Conservation (phyloP, 2,329 filamentous ascomycete genomes). For the Colletotrichum sp. region DNA sequence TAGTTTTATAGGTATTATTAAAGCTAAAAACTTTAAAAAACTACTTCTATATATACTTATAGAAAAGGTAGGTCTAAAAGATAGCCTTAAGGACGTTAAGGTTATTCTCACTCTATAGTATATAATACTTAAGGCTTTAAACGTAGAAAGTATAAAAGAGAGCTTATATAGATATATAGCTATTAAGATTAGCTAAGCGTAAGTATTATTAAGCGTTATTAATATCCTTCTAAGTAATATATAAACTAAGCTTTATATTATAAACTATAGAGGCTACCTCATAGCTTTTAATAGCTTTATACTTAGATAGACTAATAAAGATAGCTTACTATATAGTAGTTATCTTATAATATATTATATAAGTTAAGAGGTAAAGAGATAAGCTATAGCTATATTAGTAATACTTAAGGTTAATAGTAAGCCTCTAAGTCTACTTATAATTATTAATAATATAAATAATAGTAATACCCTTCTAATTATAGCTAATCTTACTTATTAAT, state of each 20-base stretch:
- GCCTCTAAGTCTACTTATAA: not conserved
- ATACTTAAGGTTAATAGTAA: not conserved
- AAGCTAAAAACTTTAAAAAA: too few species aligned
- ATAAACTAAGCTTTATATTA: not conserved
- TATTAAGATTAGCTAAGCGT: not conserved
- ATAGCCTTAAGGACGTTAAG: not conserved
- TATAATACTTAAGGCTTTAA: not conserved
- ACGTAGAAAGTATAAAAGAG: not conserved
- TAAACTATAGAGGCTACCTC: not conserved
- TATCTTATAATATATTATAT: not conserved
- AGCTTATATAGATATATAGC: not conserved
- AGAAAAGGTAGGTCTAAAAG: not conserved
- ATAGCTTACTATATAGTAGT: not conserved
- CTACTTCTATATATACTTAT: too few species aligned
- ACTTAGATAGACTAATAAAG: not conserved
- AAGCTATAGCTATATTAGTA: not conserved
- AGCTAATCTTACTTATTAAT: not conserved
- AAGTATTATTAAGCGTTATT: not conserved
- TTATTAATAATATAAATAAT: not conserved
- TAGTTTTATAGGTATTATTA: too few species aligned
- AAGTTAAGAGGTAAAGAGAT: not conserved
- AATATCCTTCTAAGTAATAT: not conserved
- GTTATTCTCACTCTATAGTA: not conserved
- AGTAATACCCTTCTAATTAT: not conserved
- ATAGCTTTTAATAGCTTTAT: not conserved